Percentiles rank a stretch among this genome's conserved stretches.
Evolutionary conservation across 176 grass and related monocot genomes (phyloP).

Genomic region (Aegilops bicornis): DNA sequence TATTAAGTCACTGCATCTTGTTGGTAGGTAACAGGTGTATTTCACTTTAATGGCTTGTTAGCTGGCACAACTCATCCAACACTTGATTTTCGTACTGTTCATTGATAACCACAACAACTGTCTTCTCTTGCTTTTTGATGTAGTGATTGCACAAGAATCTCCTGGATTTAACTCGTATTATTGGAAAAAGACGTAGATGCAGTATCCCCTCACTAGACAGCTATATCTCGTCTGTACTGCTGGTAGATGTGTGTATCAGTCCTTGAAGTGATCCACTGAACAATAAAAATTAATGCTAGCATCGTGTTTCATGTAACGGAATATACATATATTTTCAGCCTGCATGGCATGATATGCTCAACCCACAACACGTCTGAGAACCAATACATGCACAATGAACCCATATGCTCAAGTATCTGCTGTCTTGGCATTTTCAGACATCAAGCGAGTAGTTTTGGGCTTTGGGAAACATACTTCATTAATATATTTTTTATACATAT

Average conservation of each 20-base stretch:
- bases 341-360: not conserved
- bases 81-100: not conserved
- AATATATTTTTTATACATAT: not conserved
- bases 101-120: not conserved
- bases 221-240: not conserved
- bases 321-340: not conserved
- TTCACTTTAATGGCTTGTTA: not conserved
- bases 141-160: conserved; percentile 38
- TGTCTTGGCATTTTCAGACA: not conserved
- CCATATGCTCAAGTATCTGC: not conserved
- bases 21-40: not conserved
- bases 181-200: conserved; percentile 1
- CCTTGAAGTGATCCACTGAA: conserved; percentile 40
- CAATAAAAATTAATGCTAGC: not conserved
- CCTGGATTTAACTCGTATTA: conserved; percentile 43
- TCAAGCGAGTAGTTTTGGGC: not conserved
- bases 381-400: not conserved
- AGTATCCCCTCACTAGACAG: not conserved
- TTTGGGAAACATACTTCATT: not conserved
- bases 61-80: not conserved
- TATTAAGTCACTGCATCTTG: not conserved
- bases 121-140: not conserved
- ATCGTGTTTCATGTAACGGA: conserved; percentile 32
- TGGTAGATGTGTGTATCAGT: not conserved
- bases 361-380: not conserved